Evolutionary conservation across 2,329 filamentous ascomycete genomes (phyloP).

Genomic region (Monosporascus cannonballus): DNA sequence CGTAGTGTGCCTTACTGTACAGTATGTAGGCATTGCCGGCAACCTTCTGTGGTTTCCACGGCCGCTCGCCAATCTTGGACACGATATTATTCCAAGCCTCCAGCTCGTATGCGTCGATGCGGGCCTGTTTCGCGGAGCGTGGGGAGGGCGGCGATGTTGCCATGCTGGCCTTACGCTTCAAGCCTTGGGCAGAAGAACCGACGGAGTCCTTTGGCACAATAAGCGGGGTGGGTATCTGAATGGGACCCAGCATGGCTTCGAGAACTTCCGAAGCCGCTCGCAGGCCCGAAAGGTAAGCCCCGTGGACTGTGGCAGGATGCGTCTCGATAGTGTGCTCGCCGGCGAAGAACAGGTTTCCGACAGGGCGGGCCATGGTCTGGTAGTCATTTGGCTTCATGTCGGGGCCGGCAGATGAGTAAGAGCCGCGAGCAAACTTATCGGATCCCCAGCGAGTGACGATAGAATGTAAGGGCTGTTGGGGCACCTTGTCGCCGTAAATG

Average conservation of each 20-base stretch:
- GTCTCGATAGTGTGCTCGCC: constrained; percentile 95
- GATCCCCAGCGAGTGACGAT: constrained; percentile 90
- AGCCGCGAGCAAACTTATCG: constrained; percentile 86
- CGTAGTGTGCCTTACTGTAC: constrained; percentile 74
- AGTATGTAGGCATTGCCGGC: constrained; percentile 83
- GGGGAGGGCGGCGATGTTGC: constrained; percentile 25
- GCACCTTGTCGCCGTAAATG: constrained; percentile 67
- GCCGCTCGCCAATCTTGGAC: constrained; percentile 64
- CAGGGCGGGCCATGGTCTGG: constrained; percentile 76
- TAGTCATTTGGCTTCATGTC: constrained; percentile 82
- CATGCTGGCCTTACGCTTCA: constrained; percentile 48
- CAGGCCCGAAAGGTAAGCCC: constrained; percentile 89
- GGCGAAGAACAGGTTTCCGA: constrained; percentile 90
- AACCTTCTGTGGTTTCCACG: constrained; percentile 64
- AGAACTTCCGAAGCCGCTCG: constrained; percentile 84
- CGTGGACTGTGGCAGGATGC: constrained; percentile 94
- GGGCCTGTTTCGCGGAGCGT: constrained; percentile 44
- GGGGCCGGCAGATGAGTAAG: constrained; percentile 89
- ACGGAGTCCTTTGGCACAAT: constrained; percentile 57
- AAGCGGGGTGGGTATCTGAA: constrained; percentile 69
- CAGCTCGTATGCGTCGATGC: constrained; percentile 50
- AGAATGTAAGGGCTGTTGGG: constrained; percentile 71
- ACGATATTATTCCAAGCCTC: constrained; percentile 47
- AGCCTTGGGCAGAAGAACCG: constrained; percentile 17
- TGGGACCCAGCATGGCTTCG: constrained; percentile 72